A percentile compares a stretch with the other conserved stretches of the same genome.
These are phyloP conservation scores for Melaleuca alternifolia DNA, from an alignment of 345 rosid species.

Conservation along the genomic window DNA sequence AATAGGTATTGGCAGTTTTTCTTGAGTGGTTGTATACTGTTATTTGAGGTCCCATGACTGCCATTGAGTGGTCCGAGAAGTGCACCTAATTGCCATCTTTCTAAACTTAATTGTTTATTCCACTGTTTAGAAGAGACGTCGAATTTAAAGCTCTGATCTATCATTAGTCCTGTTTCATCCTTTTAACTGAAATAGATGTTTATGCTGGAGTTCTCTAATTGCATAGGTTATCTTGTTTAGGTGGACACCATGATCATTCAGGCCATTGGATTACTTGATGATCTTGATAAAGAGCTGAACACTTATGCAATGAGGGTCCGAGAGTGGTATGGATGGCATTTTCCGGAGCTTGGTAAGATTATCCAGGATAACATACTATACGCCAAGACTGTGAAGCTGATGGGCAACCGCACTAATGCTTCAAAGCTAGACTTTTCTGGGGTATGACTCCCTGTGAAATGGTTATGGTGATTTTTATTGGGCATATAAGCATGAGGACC, in stretches of 20 bases:
- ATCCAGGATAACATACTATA: slow-evolving; percentile 69
- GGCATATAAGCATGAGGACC: neutral
- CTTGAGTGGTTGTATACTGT: neutral
- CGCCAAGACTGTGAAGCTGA: slow-evolving; percentile 74
- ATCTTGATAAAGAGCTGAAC: slow-evolving; percentile 93
- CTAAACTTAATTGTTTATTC: neutral
- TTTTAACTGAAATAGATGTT: neutral
- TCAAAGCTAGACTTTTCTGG: slow-evolving; percentile 85
- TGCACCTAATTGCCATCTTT: neutral
- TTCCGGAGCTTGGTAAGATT: slow-evolving; percentile 94
- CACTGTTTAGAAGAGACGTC: neutral
- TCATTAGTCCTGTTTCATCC: neutral
- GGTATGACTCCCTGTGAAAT: slow-evolving; percentile 15
- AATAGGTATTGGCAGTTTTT: neutral
- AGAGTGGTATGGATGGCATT: slow-evolving; percentile 98
- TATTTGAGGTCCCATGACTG: neutral
- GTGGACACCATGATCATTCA: slow-evolving; percentile 98
- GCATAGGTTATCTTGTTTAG: slow-evolving; percentile 17
- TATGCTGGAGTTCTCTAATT: neutral
- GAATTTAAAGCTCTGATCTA: neutral
- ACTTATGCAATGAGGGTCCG: slow-evolving; percentile 88
- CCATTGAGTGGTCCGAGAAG: neutral
- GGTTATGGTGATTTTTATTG: neutral
- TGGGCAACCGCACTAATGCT: slow-evolving; percentile 78
- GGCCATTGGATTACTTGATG: slow-evolving; percentile 90